Base-by-base conservation (phyloP, 108 stramenopile species). In the Nitzschia sp. region DNA sequence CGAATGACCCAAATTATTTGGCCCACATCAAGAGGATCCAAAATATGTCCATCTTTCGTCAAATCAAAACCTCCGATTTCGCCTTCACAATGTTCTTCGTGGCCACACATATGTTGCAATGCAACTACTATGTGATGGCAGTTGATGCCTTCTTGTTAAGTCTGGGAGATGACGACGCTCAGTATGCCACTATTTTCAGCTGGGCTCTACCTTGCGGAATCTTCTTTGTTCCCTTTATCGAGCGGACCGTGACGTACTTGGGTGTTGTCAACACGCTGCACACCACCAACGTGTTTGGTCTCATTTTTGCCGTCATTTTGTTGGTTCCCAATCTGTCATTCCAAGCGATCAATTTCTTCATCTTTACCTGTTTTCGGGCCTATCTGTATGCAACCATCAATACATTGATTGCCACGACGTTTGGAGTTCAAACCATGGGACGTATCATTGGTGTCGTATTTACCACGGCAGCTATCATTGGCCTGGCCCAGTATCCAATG, bases 401-500 rank as follows among this genome's bases (percentile, higher is more conserved):
- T 2, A 66, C 46, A 1, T 27, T 52, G 15, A 27, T 66, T 50
- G 64, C 64, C 1, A 26, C n/a, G 3, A 44, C 46, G 23, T 66
- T 66, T 53, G 64, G 64, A 21, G 64, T 66, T 25, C 25, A 52
- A 52, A 66, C 64, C 48, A 66, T 66, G 64, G 64, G 64, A 22
- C 64, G 64, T 15, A 34, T 66, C 15, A 31, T 66, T 29, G 64
- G 64, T 27, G 34, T 50, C 8, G 64, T 53, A 6, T 66, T 53
- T 41, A 66, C 64, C 2, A 53, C n/a, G 1, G 46, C 48, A 25
- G 64, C 64, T 16, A 8, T 66, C 2, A 26, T 66, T 53, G 32
- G 48, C 1, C 26, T 66, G 48, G 22, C 31, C 26, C 50, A 66
- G 29, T 66, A 66, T 30, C 64, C 64, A 8, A 19, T 66, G 27